Percentiles rank a stretch among this genome's conserved stretches.
Evolutionary conservation across 2,329 filamentous ascomycete genomes (phyloP).

Genomic region (Alternaria ethzedia): DNA sequence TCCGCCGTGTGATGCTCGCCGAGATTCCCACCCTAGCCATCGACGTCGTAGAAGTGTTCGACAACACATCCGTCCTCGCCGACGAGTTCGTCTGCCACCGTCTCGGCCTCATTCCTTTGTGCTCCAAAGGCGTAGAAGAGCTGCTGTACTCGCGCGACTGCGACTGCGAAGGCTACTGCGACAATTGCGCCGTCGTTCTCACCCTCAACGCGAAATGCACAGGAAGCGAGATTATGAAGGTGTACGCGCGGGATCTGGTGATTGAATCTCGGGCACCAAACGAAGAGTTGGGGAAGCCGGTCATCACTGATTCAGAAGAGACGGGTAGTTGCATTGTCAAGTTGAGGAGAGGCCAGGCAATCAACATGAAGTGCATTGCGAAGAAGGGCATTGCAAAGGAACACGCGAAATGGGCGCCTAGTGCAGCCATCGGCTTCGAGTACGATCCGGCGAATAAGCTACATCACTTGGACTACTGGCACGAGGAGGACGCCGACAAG

Average conservation of each 20-base stretch:
- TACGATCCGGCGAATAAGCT: slow-evolving; percentile 98
- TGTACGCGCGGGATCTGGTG: slow-evolving; percentile 88
- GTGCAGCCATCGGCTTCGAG: slow-evolving; percentile 91
- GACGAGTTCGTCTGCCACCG: slow-evolving; percentile 96
- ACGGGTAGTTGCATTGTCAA: slow-evolving; percentile 89
- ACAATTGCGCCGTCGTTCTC: slow-evolving; percentile 85
- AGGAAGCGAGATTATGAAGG: slow-evolving; percentile 86
- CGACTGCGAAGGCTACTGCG: slow-evolving; percentile 94
- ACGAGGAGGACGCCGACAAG: slow-evolving; percentile 80
- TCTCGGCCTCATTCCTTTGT: slow-evolving; percentile 86
- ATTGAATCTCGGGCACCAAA: slow-evolving; percentile 74
- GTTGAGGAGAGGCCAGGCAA: slow-evolving; percentile 84
- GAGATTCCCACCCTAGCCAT: slow-evolving; percentile 95
- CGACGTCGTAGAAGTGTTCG: slow-evolving; percentile 90
- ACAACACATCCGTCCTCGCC: slow-evolving; percentile 92
- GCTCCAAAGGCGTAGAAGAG: slow-evolving; percentile 80
- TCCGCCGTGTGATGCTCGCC: slow-evolving; percentile 88
- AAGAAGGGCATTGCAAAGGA: slow-evolving; percentile 99
- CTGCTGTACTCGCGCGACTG: slow-evolving; percentile 91
- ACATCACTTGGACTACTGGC: slow-evolving; percentile 92
- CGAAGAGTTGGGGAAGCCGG: slow-evolving; percentile 76
- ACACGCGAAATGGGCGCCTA: slow-evolving; percentile 97
- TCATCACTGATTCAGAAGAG: slow-evolving; percentile 82
- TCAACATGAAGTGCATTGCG: slow-evolving; percentile 88
- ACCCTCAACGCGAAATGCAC: slow-evolving; percentile 86